These are phyloP conservation scores for Tetracladium marchalianum DNA, from an alignment of 495 filamentous ascomycete genomes.

Conservation along the genomic window DNA sequence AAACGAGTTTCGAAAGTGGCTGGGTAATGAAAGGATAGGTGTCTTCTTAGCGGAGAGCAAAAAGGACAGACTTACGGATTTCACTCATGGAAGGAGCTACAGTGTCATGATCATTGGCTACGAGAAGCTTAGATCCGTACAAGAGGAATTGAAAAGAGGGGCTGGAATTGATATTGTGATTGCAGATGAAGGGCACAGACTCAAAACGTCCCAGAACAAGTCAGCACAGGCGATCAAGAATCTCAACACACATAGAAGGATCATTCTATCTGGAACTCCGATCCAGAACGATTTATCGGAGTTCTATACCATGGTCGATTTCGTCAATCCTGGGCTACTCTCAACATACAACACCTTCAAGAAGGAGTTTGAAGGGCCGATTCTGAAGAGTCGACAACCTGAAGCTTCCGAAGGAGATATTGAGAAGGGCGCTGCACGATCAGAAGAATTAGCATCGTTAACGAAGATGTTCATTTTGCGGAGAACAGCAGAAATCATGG, in stretches of 20 bases:
- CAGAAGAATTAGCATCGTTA: constrained; percentile 55
- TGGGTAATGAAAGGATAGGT: constrained; percentile 67
- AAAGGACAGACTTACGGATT: constrained; percentile 57
- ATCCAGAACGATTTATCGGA: constrained; percentile 75
- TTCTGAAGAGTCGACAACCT: constrained; percentile 63
- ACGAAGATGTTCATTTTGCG: constrained; percentile 69
- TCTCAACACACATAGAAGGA: constrained; percentile 53
- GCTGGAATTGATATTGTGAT: constrained; percentile 66
- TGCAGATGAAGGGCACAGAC: constrained; percentile 71
- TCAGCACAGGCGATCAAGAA: constrained; percentile 65
- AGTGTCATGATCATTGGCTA: constrained; percentile 78
- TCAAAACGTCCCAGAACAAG: constrained; percentile 79
- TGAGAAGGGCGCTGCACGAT: constrained; percentile 62
- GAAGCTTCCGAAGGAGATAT: constrained; percentile 54
- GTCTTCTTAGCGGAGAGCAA: constrained; percentile 65
- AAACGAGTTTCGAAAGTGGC: constrained; percentile 73
- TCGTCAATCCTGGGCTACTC: constrained; percentile 68
- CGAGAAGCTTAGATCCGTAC: constrained; percentile 62
- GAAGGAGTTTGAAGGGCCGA: constrained; percentile 63
- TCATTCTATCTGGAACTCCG: constrained; percentile 70
- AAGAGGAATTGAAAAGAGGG: constrained; percentile 55
- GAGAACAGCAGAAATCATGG: constrained; percentile 63
- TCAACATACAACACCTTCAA: constrained; percentile 60
- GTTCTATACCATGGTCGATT: constrained; percentile 71
- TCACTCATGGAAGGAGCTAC: constrained; percentile 67